A percentile compares a stretch with the other conserved stretches of the same genome.
These are phyloP conservation scores for Straminergon stramineum DNA, from an alignment of 225 moss, liverwort and hornwort species.

Conservation along the genomic window DNA sequence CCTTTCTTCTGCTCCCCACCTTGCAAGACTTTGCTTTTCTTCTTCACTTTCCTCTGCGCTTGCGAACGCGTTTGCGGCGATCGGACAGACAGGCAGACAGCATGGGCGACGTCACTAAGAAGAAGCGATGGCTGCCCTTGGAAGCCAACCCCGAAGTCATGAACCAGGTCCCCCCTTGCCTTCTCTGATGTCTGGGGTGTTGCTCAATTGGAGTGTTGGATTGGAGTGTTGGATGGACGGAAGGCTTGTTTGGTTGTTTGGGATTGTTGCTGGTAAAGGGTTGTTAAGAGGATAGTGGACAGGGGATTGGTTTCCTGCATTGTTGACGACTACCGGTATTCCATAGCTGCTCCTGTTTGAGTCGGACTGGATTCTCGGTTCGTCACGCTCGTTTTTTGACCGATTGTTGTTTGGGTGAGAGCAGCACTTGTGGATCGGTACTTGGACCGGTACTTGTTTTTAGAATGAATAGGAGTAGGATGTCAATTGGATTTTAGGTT, in stretches of 20 bases:
- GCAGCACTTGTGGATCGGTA: not conserved
- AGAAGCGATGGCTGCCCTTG: slow-evolving; percentile 90
- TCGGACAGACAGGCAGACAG: not conserved
- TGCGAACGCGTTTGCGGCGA: not conserved
- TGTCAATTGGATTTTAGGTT: not conserved
- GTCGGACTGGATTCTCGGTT: not conserved
- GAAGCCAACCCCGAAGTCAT: slow-evolving; percentile 98
- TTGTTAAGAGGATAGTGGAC: not conserved
- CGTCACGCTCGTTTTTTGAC: not conserved
- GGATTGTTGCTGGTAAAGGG: not conserved
- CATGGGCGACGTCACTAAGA: slow-evolving; percentile 3
- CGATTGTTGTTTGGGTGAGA: not conserved
- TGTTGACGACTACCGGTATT: not conserved
- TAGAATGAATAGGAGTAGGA: not conserved
- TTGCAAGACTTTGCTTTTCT: not conserved
- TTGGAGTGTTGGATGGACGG: not conserved
- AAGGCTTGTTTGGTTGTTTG: not conserved
- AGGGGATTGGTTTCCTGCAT: not conserved
- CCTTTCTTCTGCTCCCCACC: not conserved
- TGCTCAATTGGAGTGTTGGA: not conserved
- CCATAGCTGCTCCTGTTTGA: not conserved
- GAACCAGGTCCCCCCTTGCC: slow-evolving; percentile 64
- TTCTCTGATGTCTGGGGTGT: not conserved
- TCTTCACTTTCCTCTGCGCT: not conserved
- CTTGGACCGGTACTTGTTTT: not conserved